Base-by-base conservation (phyloP, 306 rosid species). In the Cicer judaicum region DNA sequence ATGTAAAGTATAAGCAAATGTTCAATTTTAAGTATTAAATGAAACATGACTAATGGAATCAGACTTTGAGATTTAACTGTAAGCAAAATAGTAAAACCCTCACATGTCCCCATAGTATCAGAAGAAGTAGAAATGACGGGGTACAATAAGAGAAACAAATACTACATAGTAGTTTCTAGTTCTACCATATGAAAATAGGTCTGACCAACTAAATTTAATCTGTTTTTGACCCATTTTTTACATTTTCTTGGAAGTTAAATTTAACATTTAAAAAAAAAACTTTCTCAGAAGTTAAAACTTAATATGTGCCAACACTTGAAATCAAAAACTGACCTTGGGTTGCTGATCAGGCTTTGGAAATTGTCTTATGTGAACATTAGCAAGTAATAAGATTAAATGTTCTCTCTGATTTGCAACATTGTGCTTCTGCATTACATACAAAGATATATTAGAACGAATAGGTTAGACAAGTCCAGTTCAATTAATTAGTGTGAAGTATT, bases 281-380 rank as follows among this genome's bases (percentile, higher is more conserved):
- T 43, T 71, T 15, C 59, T 42, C 21, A 29, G 3, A 54, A 10
- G 21, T 54, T 11, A 53, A 44, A 67, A 65, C 21, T 59, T 14
- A 70, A 52, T 61, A 47, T 8, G 61, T 24, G 39, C 60, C 40
- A 74, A 47, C 10, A 21, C 8, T 71, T 55, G 42, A 42, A 74
- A 19, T 40, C 65, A 38, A 67, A 66, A 62, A 55, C 89, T 36
- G 66, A 94, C 99, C 99, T 92, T 94, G 16, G 99, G 99, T 74
- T 94, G 99, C 74, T 94, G 99, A 87, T 92, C 99, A 73, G 97
- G 94, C 83, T 90, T 92, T 1, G 97, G 99, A 84, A 94, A 86
- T 67, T 90, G 99, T 61, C 99, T 84, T 75, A 90, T 90, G 84
- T 94, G 99, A 79, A 94, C 99, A 80, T 94, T 94, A 70, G 99